Evolutionary conservation across 495 filamentous ascomycete genomes (phyloP).

Genomic region (Neurospora cerealis): DNA sequence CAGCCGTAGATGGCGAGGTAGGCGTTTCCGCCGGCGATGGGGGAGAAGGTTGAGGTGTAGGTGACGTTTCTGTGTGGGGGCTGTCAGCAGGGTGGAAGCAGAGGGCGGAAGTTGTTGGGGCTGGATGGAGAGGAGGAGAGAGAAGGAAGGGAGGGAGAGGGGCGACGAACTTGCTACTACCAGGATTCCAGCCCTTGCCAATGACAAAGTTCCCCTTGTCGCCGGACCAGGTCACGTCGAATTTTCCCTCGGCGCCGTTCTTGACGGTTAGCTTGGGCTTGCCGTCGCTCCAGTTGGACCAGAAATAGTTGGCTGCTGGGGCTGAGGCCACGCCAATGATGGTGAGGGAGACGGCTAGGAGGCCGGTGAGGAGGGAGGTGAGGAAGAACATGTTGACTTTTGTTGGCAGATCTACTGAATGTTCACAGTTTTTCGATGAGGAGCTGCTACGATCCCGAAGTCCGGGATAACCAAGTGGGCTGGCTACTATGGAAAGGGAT

Average conservation of each 20-base stretch:
- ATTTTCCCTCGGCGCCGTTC: conserved; percentile 46
- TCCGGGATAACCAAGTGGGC: too few species aligned
- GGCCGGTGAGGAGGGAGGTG: background rate
- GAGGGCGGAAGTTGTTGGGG: too few species aligned
- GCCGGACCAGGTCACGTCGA: conserved; percentile 45
- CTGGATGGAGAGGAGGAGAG: too few species aligned
- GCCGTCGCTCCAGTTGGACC: conserved; percentile 58
- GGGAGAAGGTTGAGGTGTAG: conserved; percentile 14
- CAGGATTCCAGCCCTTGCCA: conserved; percentile 55
- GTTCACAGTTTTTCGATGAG: background rate
- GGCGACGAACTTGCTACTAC: conserved; percentile 16
- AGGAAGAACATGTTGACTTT: background rate
- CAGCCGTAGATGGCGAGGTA: conserved; percentile 47
- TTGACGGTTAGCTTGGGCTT: conserved; percentile 45
- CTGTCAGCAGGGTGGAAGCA: too few species aligned
- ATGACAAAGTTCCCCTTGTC: conserved; percentile 54
- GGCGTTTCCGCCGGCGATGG: conserved; percentile 12
- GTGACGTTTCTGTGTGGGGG: too few species aligned
- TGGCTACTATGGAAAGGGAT: too few species aligned
- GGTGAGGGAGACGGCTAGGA: background rate
- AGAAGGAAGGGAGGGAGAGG: background rate
- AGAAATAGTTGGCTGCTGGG: conserved; percentile 36
- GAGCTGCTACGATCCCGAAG: background rate
- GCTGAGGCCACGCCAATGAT: background rate
- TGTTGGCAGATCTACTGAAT: too few species aligned